These are phyloP conservation scores for Phanerochaete sordida DNA, from an alignment of 768 basidiomycete species.

Conservation along the genomic window DNA sequence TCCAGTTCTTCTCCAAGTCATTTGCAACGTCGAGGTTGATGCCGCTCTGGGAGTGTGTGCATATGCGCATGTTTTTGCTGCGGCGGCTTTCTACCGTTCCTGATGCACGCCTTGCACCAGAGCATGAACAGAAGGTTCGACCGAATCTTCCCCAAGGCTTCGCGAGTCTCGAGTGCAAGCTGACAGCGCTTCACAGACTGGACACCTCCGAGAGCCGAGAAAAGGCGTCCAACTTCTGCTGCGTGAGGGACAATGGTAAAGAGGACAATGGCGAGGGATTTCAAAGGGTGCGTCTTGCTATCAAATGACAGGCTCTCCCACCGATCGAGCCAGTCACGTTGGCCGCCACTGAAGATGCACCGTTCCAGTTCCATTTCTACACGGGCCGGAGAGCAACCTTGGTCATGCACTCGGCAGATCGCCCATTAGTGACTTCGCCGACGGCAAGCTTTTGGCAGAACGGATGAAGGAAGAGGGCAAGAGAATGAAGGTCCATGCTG, in stretches of 20 bases:
- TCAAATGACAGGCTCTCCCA: constrained; percentile 23
- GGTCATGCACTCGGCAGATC: constrained; percentile 19
- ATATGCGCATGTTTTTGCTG: constrained; percentile 19
- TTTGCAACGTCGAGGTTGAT: constrained; percentile 12
- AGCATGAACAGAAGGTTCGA: constrained; percentile 2
- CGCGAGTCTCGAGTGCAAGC: constrained; percentile 17
- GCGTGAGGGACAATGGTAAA: constrained; percentile 27
- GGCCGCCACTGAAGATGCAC: constrained; percentile 22
- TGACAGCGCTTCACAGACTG: constrained; percentile 18
- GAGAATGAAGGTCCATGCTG: constrained; percentile 29
- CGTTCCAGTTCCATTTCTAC: constrained; percentile 24
- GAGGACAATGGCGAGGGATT: constrained; percentile 18
- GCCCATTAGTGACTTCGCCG: constrained; percentile 16
- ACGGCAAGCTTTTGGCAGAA: constrained; percentile 33
- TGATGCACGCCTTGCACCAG: neutral
- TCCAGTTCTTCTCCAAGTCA: neutral
- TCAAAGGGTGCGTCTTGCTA: constrained; percentile 11
- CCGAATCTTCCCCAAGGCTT: constrained; percentile 11
- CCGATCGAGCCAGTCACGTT: constrained; percentile 20
- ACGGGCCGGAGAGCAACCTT: constrained; percentile 20
- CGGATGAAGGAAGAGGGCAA: constrained; percentile 34
- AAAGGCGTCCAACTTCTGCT: constrained; percentile 24
- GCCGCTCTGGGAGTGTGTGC: constrained; percentile 17
- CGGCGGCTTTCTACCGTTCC: constrained; percentile 5
- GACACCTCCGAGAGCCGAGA: constrained; percentile 20